Base-by-base conservation (phyloP, 2,329 filamentous ascomycete species). In the Pleurostoma richardsiae region DNA sequence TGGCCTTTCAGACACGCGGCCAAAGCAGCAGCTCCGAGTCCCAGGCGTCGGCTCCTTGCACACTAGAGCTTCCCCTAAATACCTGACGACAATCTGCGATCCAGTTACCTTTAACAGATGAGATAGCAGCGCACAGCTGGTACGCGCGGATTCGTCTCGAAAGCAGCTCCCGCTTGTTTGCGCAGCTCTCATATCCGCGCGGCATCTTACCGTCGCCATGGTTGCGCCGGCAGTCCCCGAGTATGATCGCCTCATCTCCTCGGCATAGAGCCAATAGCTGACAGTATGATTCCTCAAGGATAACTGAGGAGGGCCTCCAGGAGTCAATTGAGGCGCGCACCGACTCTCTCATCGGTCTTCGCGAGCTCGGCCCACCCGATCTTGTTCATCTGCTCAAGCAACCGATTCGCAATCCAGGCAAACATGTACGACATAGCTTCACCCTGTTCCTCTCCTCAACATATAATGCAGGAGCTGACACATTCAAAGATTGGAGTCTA, bases 341-440 rank as follows among this genome's bases (percentile, higher is more conserved):
- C 57, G 94, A 99, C 63, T 88, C 88, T 40, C 80, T 99, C 38
- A 79, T 86, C 56, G 82, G 83, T 42, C 77, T 99, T 53, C 87
- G 94, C 62, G 94, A 99, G 76, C 81, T 99, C 48, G 94, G 94
- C 39, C 94, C 94, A 29, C 94, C 94, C 45, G 94, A 99, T 68
- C 79, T 99, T 29, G 92, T 97, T 38, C 94, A 99, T 70, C 80
- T 99, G 48, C 82, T 96, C 59, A 97, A 96, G 67, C 79, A 83
- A 60, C 73, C 74, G 44, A 67, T 77, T 42, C 72, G 80, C 56
- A 82, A 77, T 57, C 67, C 74, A 31, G 72, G 68, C 43, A 83
- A 79, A 60, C 80, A 78, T 62, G 77, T 79, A 63, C 46, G 49
- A 44, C 36, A 40, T 41, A 39, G 44, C 30, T 31, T 30, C 29